phyloP scores from a whole-genome alignment of 148 eudicot genomes.

The Amaranthus palmeri region DNA sequence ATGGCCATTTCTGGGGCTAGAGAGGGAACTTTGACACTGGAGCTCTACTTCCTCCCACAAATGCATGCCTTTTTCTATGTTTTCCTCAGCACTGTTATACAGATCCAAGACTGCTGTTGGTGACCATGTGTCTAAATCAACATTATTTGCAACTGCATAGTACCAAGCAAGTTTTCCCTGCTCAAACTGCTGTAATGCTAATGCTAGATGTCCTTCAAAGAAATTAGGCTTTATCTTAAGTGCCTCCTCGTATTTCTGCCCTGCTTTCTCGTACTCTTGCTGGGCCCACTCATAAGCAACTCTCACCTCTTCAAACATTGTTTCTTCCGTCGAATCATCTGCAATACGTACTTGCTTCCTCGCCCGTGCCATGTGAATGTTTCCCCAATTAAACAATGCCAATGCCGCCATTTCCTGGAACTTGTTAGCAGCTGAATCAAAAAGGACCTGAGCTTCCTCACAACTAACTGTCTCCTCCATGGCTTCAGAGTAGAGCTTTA shows the following conservation, averaged over 20 bases:
- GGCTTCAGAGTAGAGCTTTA: slow-evolving; percentile 85
- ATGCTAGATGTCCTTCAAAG: slow-evolving; percentile 71
- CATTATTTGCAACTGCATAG: slow-evolving; percentile 50
- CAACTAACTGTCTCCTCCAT: slow-evolving; percentile 84
- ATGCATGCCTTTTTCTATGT: slow-evolving; percentile 77
- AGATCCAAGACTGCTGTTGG: slow-evolving; percentile 56
- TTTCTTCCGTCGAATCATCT: slow-evolving; percentile 55
- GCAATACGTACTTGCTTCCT: slow-evolving; percentile 52
- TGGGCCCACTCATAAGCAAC: slow-evolving; percentile 78
- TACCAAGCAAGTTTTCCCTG: slow-evolving; percentile 91
- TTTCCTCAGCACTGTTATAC: slow-evolving; percentile 77
- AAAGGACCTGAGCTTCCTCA: slow-evolving; percentile 76
- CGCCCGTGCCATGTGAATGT: slow-evolving; percentile 90
- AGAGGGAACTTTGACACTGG: slow-evolving; percentile 29
- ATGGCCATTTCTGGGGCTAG: slow-evolving; percentile 32
- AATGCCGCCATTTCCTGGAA: slow-evolving; percentile 93
- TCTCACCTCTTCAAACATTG: slow-evolving; percentile 42
- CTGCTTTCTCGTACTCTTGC: slow-evolving; percentile 61
- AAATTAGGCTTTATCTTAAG: slow-evolving; percentile 74
- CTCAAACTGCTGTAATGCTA: slow-evolving; percentile 87
- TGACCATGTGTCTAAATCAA: slow-evolving; percentile 66
- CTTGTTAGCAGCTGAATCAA: slow-evolving; percentile 62
- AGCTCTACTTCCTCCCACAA: slow-evolving; percentile 70
- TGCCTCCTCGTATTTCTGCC: slow-evolving; percentile 75
- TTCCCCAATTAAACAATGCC: slow-evolving; percentile 94